phyloP scores from a whole-genome alignment of 2,329 filamentous ascomycete species.

The Colletotrichum spaethianum region DNA sequence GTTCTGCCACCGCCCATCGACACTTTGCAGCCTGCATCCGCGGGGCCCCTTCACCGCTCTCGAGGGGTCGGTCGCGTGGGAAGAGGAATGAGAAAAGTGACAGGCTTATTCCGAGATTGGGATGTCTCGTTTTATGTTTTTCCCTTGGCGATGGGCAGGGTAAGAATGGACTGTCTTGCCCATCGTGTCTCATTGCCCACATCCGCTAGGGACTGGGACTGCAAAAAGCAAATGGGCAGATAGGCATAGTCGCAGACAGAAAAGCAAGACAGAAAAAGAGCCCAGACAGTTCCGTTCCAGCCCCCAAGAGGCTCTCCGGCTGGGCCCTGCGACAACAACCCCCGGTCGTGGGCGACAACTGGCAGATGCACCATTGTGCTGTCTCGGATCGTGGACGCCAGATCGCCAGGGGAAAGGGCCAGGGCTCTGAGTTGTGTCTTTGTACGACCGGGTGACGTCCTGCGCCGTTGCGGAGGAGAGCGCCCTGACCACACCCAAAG shows the following conservation, averaged over 20 bases:
- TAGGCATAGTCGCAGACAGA: neutral
- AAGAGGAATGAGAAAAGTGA: neutral
- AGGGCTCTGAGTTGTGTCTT: neutral
- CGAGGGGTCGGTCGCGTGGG: neutral
- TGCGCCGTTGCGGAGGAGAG: neutral
- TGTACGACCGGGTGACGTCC: constrained; percentile 17
- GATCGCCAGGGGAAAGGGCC: constrained; percentile 33
- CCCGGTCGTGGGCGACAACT: constrained; percentile 30
- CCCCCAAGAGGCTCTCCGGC: neutral
- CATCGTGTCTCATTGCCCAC: constrained; percentile 8
- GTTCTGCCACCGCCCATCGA: constrained; percentile 6
- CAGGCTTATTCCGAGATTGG: neutral
- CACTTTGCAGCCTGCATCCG: neutral
- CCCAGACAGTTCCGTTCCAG: constrained; percentile 22
- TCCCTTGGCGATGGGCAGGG: constrained; percentile 10
- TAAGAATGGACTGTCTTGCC: constrained; percentile 4
- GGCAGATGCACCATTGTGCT: constrained; percentile 28
- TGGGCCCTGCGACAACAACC: constrained; percentile 19
- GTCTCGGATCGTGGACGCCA: constrained; percentile 20
- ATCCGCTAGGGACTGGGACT: neutral
- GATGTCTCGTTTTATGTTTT: neutral
- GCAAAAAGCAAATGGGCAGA: neutral
- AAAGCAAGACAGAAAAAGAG: constrained; percentile 2
- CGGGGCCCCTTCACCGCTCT: neutral
- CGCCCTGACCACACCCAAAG: constrained; percentile 38